phyloP scores from a whole-genome alignment of 441 rosid species.

The Hura crepitans region DNA sequence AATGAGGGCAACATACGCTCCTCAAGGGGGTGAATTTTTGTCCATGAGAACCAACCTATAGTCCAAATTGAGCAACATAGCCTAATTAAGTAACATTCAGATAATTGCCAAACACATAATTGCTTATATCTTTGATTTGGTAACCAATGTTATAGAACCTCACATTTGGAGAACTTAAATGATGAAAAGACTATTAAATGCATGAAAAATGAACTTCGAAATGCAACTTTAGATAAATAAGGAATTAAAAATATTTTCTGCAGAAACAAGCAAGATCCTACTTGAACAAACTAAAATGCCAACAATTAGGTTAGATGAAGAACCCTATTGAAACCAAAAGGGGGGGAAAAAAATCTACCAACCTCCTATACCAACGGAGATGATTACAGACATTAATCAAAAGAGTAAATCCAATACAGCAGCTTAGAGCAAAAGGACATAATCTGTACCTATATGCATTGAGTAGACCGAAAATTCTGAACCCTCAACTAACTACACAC shows the following conservation, averaged over 20 bases:
- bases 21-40: slow-evolving; percentile 69
- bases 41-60: slow-evolving; percentile 98
- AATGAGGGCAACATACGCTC: slow-evolving; percentile 72
- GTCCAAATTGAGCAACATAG: background rate
- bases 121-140: background rate
- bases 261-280: background rate
- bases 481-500: background rate
- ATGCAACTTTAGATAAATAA: background rate
- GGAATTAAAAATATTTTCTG: background rate
- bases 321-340: no score
- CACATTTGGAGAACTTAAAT: background rate
- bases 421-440: background rate
- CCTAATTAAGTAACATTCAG: background rate
- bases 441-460: background rate
- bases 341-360: no score
- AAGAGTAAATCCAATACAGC: background rate
- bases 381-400: background rate
- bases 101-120: no score
- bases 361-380: background rate
- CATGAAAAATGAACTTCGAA: slow-evolving; percentile 5
- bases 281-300: no score
- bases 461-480: background rate
- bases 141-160: background rate
- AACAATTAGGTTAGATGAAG: no score
- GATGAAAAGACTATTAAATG: background rate